phyloP scores from a whole-genome alignment of 352 stramenopile species.

The Aphanomyces invadans region DNA sequence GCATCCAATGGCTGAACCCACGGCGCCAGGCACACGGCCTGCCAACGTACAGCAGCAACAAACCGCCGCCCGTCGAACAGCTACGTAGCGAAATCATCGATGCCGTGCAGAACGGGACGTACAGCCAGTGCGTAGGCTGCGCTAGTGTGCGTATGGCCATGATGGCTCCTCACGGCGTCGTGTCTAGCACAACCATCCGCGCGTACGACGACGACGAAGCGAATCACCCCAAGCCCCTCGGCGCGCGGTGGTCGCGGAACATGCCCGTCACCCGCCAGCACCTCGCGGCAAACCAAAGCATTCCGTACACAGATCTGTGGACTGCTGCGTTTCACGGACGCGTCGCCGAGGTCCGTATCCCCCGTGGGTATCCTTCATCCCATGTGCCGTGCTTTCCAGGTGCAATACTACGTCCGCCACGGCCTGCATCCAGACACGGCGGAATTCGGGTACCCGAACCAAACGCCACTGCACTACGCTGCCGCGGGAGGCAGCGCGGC shows the following conservation, averaged over 20 bases:
- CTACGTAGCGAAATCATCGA: conserved; percentile 20
- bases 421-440: not conserved
- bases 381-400: too few relatives aligned
- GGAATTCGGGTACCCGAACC: conserved; percentile 17
- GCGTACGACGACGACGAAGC: not conserved
- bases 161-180: too few relatives aligned
- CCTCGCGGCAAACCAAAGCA: not conserved
- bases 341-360: not conserved
- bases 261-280: not conserved
- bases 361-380: not conserved
- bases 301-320: conserved; percentile 7
- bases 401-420: not conserved
- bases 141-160: too few relatives aligned
- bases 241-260: not conserved
- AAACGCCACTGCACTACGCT: conserved; percentile 18
- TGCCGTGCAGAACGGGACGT: conserved; percentile 13
- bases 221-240: not conserved
- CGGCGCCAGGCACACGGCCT: not conserved
- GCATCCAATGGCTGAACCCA: conserved; percentile 18
- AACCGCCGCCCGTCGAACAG: not conserved
- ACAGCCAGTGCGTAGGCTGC: not conserved
- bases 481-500: not conserved
- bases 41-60: not conserved
- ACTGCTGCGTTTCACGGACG: conserved; percentile 13
- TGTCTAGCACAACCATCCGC: too few relatives aligned